Conservation (phyloP, 225 moss, liverwort and hornwort genomes). For the Lunularia cruciata region DNA sequence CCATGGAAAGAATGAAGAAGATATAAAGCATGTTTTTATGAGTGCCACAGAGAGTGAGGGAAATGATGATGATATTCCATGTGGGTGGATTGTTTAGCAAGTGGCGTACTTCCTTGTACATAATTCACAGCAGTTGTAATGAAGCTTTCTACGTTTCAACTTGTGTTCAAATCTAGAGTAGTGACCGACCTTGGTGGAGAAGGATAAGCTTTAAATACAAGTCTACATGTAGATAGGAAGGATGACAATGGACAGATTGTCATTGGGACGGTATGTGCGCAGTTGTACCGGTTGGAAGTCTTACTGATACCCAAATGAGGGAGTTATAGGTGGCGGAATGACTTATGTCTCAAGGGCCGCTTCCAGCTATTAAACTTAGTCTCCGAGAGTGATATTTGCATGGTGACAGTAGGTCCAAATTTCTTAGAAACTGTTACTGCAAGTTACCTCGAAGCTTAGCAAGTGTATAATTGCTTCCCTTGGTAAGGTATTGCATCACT, state of each 20-base stretch:
- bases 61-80: not conserved
- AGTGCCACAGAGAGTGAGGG: not conserved
- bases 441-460: too few species aligned
- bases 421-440: not conserved
- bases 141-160: not conserved
- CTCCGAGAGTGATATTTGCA: not conserved
- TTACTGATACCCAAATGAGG: not conserved
- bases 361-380: too few species aligned
- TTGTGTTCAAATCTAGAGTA: not conserved
- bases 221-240: not conserved
- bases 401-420: not conserved
- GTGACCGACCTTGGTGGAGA: not conserved
- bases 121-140: conserved; percentile 7
- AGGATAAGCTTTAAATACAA: not conserved
- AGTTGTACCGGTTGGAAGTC: not conserved
- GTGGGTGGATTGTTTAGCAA: conserved; percentile 8
- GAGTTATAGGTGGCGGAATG: too few species aligned
- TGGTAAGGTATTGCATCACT: too few species aligned
- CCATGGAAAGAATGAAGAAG: not conserved
- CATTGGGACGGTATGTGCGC: not conserved
- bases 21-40: not conserved
- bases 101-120: conserved; percentile 19
- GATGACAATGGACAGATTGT: not conserved
- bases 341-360: not conserved
- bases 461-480: too few species aligned